These are phyloP conservation scores for Cardamine resedifolia DNA, from an alignment of 345 rosid species.

Conservation along the genomic window DNA sequence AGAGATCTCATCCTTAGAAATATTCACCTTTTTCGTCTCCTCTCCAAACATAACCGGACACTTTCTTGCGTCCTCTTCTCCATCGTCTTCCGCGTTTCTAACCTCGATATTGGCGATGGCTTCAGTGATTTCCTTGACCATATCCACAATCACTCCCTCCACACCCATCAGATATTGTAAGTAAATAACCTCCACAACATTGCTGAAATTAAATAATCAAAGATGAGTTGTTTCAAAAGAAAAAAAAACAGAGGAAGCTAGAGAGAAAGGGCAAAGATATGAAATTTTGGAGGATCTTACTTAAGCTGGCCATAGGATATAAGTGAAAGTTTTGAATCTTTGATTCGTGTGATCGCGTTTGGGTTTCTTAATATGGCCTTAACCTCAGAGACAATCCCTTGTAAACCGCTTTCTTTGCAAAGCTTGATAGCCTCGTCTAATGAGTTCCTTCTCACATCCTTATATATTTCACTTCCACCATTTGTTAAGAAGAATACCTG, in stretches of 20 bases:
- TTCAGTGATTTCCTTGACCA: constrained; percentile 55
- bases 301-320: constrained; percentile 66
- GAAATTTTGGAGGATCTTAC: constrained; percentile 33
- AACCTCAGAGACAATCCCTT: constrained; percentile 69
- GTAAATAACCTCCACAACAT: constrained; percentile 59
- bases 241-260: not conserved
- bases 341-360: constrained; percentile 40
- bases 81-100: constrained; percentile 15
- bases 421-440: constrained; percentile 62
- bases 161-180: constrained; percentile 61
- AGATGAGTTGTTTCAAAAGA: not conserved
- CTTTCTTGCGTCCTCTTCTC: constrained; percentile 12
- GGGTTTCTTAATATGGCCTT: constrained; percentile 59
- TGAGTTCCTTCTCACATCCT: constrained; percentile 57
- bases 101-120: constrained; percentile 40
- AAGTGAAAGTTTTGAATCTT: constrained; percentile 57
- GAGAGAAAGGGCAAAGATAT: not conserved
- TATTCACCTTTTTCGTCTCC: constrained; percentile 36
- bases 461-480: constrained; percentile 56
- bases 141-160: constrained; percentile 65
- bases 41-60: constrained; percentile 8
- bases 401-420: constrained; percentile 51
- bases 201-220: constrained; percentile 41
- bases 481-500: constrained; percentile 74
- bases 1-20: constrained; percentile 48